Percentiles rank a stretch among this genome's conserved stretches.
Evolutionary conservation across 306 rosid genomes (phyloP).

Genomic region (Sicyos edulis): DNA sequence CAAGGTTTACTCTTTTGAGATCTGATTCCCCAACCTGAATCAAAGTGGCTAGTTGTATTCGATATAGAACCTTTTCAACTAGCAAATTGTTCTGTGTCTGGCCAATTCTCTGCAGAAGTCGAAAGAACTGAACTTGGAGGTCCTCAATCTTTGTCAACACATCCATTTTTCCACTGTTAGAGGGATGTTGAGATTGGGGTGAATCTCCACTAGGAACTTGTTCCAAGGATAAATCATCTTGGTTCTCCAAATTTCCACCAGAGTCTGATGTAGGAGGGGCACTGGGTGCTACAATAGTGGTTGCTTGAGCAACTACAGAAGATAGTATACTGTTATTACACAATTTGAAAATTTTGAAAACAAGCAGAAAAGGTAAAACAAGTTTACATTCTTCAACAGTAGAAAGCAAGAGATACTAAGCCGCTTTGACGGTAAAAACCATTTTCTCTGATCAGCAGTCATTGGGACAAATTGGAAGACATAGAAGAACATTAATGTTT

Average conservation of each 20-base stretch:
- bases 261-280: constrained; percentile 34
- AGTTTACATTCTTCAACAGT: background rate
- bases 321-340: constrained; percentile 12
- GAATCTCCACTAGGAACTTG: constrained; percentile 32
- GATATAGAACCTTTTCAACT: constrained; percentile 76
- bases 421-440: background rate
- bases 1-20: constrained; percentile 50
- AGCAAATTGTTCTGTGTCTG: constrained; percentile 60
- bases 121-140: constrained; percentile 70
- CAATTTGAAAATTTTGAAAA: background rate
- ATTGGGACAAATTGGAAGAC: constrained; percentile 6
- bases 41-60: constrained; percentile 85
- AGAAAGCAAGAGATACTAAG: constrained; percentile 3
- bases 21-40: constrained; percentile 67
- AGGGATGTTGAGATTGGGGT: constrained; percentile 28
- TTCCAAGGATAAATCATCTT: constrained; percentile 18
- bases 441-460: background rate
- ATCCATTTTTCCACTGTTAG: constrained; percentile 36
- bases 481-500: background rate
- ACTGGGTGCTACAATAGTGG: constrained; percentile 30
- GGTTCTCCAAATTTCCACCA: constrained; percentile 34
- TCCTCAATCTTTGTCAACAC: constrained; percentile 56
- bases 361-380: background rate
- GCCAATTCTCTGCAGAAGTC: constrained; percentile 56
- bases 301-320: constrained; percentile 34